Conservation (phyloP, 805 yeast genomes). For the Sungouiella thailandica region DNA sequence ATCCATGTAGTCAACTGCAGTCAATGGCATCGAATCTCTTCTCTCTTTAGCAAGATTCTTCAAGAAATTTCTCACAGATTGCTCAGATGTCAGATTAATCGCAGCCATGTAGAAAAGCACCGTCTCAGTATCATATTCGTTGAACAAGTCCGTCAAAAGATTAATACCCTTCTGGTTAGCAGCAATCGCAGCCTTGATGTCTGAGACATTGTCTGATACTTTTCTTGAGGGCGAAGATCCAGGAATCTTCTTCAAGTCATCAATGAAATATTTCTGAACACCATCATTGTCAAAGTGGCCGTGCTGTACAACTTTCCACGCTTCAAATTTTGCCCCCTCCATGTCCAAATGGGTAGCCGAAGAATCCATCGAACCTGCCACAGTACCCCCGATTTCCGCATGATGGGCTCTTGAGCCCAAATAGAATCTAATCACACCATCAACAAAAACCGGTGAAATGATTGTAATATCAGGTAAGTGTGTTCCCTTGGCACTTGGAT, state of each 20-base stretch:
- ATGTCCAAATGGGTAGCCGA: neutral
- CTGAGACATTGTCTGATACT: conserved; percentile 2
- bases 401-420: conserved; percentile 5
- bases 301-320: neutral
- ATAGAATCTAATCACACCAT: conserved; percentile 1
- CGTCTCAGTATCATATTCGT: conserved; percentile 55
- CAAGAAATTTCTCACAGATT: conserved; percentile 50
- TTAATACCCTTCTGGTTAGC: conserved; percentile 50
- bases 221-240: conserved; percentile 1
- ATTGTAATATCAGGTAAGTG: conserved; percentile 5
- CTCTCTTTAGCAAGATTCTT: conserved; percentile 19
- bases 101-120: conserved; percentile 76
- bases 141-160: conserved; percentile 53
- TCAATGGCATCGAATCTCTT: conserved; percentile 22
- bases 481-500: conserved; percentile 4
- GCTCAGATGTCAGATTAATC: conserved; percentile 73
- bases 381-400: conserved; percentile 3
- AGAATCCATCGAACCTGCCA: conserved; percentile 4
- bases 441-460: conserved; percentile 1
- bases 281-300: conserved; percentile 2
- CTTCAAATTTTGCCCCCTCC: conserved; percentile 3
- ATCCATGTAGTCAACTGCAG: conserved; percentile 66
- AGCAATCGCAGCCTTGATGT: conserved; percentile 1
- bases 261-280: conserved; percentile 41
- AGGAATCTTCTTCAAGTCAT: conserved; percentile 1